Percentiles rank a stretch among this genome's conserved stretches.
Conservation (phyloP, 148 eudicot genomes). For the Chenopodium formosanum region DNA sequence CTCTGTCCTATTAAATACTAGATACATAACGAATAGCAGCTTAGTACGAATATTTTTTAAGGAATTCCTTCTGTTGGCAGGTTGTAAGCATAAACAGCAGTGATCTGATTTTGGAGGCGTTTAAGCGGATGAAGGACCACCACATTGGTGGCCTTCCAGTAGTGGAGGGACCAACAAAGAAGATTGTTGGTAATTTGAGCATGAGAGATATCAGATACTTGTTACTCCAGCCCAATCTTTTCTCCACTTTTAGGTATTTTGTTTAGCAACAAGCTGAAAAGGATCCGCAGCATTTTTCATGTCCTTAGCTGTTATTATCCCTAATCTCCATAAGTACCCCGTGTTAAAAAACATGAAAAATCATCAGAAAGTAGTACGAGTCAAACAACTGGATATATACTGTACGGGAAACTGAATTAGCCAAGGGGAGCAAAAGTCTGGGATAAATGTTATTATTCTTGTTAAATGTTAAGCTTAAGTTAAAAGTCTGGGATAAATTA, state of each 20-base stretch:
- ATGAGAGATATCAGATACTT: constrained; percentile 82
- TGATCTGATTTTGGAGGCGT: constrained; percentile 82
- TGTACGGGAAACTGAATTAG: not conserved
- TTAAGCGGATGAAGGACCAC: constrained; percentile 83
- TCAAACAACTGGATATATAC: not conserved
- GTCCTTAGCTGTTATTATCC: not conserved
- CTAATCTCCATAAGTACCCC: not conserved
- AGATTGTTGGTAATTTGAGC: constrained; percentile 78
- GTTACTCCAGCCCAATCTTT: constrained; percentile 68
- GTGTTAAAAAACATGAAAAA: not conserved
- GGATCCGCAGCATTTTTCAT: not conserved
- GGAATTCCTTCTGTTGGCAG: constrained; percentile 35
- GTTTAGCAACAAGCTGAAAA: not conserved
- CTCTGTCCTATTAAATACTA: not conserved
- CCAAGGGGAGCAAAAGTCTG: too few relatives aligned
- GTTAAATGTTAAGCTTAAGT: too few relatives aligned
- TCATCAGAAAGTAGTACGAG: not conserved
- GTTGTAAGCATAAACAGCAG: constrained; percentile 58
- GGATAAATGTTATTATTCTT: too few relatives aligned
- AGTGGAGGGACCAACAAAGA: constrained; percentile 69
- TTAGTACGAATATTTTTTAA: not conserved
- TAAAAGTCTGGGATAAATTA: too few relatives aligned
- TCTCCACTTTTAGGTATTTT: constrained; percentile 73
- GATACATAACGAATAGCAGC: not conserved
- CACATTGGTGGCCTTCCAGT: constrained; percentile 94